A percentile compares a stretch with the other conserved stretches of the same genome.
Evolutionary conservation across 129 eudicot genomes (phyloP).

Genomic region (Centrapalus pauciflorus): DNA sequence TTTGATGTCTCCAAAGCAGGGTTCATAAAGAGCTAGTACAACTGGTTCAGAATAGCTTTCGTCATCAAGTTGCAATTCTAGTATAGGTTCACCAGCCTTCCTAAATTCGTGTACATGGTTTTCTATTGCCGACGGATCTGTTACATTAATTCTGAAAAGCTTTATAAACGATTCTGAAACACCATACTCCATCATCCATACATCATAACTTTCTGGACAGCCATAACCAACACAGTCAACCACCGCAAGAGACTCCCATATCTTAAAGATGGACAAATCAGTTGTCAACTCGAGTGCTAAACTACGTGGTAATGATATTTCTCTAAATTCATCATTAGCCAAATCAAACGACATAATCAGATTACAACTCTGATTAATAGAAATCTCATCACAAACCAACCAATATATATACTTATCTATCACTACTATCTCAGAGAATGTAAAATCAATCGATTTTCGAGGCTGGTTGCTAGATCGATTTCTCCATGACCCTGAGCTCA

Average conservation of each 20-base stretch:
- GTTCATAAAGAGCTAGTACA: background rate
- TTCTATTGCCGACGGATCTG: background rate
- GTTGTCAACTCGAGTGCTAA: background rate
- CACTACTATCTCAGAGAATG: too few species aligned
- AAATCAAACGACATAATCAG: slow-evolving; percentile 9
- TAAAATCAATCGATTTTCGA: background rate
- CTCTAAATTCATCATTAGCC: background rate
- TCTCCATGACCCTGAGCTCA: slow-evolving; percentile 5
- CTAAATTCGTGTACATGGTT: too few species aligned
- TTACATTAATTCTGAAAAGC: background rate
- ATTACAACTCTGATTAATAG: background rate
- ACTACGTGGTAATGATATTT: background rate
- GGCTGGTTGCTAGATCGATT: background rate
- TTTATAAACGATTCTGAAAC: background rate
- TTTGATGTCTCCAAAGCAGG: background rate
- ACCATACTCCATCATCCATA: slow-evolving; percentile 1
- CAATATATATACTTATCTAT: background rate
- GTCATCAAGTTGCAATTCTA: background rate
- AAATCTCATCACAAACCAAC: background rate
- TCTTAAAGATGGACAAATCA: background rate
- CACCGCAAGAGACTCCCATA: background rate
- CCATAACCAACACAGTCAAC: too few species aligned
- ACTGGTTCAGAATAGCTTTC: too few species aligned
- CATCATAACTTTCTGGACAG: too few species aligned
- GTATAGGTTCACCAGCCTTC: background rate